Evolutionary conservation across 208 protist genomes (phyloP), one percentile per base, ranked within the genome.

Genomic region (Vickermania ingenoplastis): DNA sequence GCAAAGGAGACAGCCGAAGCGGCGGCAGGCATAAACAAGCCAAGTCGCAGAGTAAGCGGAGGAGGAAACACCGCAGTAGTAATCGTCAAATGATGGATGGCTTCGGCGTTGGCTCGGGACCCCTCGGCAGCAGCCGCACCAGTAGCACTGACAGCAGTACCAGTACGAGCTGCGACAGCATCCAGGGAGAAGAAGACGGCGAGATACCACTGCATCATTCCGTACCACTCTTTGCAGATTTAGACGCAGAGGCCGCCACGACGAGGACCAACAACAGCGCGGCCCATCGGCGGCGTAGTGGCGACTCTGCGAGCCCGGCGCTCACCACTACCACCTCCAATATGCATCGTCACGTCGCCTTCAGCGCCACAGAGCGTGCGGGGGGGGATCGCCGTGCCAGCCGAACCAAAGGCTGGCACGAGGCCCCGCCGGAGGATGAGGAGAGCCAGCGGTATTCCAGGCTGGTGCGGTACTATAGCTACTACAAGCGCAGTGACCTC

Each of bases 401-500:
- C 11, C 36, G 17, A 7, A 45, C 36, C 11, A 7, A n/a, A 7
- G 36, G 11, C 11, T 45, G 36, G 36, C 7, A 45, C 11, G 36
- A 45, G 36, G 36, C 36, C 11, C 36, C 36, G 17, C 11, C 36
- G 11, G 17, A 45, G 36, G 11, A 22, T 26, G 22, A 22, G 24
- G 22, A 22, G 21, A 45, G 36, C 17, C 7, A 45, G 36, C 36
- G 69, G 48, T 86, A 86, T 57, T 54, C 57, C 2, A 75, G 83
- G 7, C 53, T 94, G 59, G 60, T 71, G 36, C 57, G 75, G 53
- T 91, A 77, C 67, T 89, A 79, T 63, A 81, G 73, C 59, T 90
- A 83, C 63, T 91, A 94, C 66, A 31, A 81, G 11, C 81, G 67
- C 1, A 55, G 55, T 1, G 73, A 88, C 59, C 62, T 94, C 27